Evolutionary conservation across 2,329 filamentous ascomycete species (phyloP).

Genomic region (Hirsutella minnesotensis): DNA sequence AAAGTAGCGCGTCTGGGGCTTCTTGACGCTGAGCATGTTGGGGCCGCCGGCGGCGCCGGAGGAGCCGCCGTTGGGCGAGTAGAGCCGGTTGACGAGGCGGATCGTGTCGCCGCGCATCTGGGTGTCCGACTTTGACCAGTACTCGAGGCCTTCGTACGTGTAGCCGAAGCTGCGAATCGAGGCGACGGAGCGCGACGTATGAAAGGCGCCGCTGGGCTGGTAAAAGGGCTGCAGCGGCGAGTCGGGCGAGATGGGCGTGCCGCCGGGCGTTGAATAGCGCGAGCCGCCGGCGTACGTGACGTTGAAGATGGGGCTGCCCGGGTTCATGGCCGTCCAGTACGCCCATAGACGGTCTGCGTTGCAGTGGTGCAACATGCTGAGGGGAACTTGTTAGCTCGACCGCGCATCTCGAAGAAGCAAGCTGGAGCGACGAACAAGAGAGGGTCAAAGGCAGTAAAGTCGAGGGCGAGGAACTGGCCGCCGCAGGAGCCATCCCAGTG

Average conservation of each 20-base stretch:
- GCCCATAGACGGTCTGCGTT: conserved; percentile 55
- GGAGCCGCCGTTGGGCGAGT: conserved; percentile 7
- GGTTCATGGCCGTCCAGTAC: conserved; percentile 35
- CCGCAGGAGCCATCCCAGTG: conserved; percentile 29
- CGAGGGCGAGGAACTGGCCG: conserved; percentile 26
- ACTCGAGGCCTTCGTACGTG: conserved; percentile 24
- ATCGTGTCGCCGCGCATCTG: conserved; percentile 19
- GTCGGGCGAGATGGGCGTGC: conserved; percentile 27
- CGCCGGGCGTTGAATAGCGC: conserved; percentile 27
- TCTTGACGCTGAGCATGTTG: conserved; percentile 1
- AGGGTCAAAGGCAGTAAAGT: conserved; percentile 32
- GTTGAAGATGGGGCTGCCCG: conserved; percentile 21
- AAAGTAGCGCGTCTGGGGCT: conserved; percentile 20
- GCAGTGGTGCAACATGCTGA: conserved; percentile 34
- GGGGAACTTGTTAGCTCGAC: not conserved
- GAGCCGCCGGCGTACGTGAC: conserved; percentile 20
- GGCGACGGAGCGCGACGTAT: conserved; percentile 26
- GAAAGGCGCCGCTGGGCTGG: conserved; percentile 22
- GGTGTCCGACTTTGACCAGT: conserved; percentile 17
- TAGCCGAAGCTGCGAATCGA: conserved; percentile 25
- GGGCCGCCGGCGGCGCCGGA: too few species aligned
- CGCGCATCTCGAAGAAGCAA: not conserved
- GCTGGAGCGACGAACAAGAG: conserved; percentile 23
- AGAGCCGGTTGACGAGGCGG: conserved; percentile 21
- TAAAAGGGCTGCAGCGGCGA: conserved; percentile 40